Evolutionary conservation across 495 filamentous ascomycete species (phyloP).

Genomic region (Podospora bellae-mahoneyi): DNA sequence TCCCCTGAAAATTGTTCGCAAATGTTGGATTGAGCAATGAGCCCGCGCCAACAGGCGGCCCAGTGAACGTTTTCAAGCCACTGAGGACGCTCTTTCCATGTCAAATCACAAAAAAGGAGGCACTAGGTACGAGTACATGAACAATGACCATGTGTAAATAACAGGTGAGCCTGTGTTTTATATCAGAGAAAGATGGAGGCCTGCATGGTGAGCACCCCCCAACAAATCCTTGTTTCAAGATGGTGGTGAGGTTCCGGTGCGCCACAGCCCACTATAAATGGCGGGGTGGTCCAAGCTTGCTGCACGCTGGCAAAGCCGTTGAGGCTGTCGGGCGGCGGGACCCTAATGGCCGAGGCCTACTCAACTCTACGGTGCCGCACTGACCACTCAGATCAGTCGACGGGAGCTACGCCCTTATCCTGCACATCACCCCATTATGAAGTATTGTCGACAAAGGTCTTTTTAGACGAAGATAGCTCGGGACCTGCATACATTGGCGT

Average conservation of each 20-base stretch:
- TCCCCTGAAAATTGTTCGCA: not conserved
- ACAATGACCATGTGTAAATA: not conserved
- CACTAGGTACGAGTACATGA: not conserved
- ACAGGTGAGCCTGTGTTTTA: not conserved
- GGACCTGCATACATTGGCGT: not conserved
- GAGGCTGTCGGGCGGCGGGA: not conserved
- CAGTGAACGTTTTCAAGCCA: not conserved
- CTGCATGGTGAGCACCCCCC: not conserved
- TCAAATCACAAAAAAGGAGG: no score
- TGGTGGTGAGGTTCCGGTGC: not conserved
- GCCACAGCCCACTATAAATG: not conserved
- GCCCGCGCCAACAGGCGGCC: not conserved
- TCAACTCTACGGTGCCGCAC: not conserved
- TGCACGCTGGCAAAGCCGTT: not conserved
- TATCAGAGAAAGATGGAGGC: not conserved
- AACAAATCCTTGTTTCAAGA: not conserved
- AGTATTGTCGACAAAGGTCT: slow-evolving; percentile 9
- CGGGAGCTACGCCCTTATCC: slow-evolving; percentile 23
- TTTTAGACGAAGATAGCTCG: slow-evolving; percentile 1
- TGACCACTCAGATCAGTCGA: slow-evolving; percentile 5
- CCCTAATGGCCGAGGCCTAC: not conserved
- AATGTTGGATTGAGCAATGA: not conserved
- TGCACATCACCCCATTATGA: slow-evolving; percentile 31
- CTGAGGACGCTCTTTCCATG: not conserved
- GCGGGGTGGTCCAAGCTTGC: slow-evolving; percentile 2